These are phyloP conservation scores for Claviceps arundinis DNA, from an alignment of 2,329 filamentous ascomycete genomes.

Conservation along the genomic window DNA sequence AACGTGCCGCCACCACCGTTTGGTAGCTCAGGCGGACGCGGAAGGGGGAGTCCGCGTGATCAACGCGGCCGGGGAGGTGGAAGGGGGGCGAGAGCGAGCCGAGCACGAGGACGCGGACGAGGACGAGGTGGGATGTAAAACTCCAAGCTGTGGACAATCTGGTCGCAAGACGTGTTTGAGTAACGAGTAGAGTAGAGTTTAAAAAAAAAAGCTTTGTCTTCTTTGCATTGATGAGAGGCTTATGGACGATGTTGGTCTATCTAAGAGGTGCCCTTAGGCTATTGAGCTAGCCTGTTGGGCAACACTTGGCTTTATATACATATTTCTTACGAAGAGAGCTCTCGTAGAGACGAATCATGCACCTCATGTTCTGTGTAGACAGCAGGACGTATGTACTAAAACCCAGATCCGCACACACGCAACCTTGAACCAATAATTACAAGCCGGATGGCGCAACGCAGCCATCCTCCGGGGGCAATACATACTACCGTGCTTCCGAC, in stretches of 20 bases:
- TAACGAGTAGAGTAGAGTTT: background rate
- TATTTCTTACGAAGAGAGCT: too few species aligned
- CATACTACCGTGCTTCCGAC: too few species aligned
- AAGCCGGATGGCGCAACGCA: too few species aligned
- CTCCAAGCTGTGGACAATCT: background rate
- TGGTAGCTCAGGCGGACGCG: slow-evolving; percentile 9
- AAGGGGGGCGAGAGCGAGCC: slow-evolving; percentile 11
- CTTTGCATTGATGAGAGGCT: background rate
- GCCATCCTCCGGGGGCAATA: too few species aligned
- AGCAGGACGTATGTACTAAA: too few species aligned
- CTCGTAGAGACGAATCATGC: too few species aligned
- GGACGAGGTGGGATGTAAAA: slow-evolving; percentile 8
- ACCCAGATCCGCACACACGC: too few species aligned
- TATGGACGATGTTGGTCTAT: too few species aligned
- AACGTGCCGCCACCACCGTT: slow-evolving; percentile 12
- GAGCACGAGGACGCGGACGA: slow-evolving; percentile 7
- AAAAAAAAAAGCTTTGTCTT: background rate
- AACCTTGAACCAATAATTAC: too few species aligned
- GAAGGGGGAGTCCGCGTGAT: slow-evolving; percentile 11
- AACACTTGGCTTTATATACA: background rate
- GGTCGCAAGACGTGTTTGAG: background rate
- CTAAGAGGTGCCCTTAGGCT: too few species aligned
- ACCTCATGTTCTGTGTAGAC: too few species aligned
- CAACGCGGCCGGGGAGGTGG: slow-evolving; percentile 15
- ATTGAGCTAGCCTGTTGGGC: background rate